Base-by-base conservation (phyloP, 2,329 filamentous ascomycete genomes). In the Triangularia setosa region DNA sequence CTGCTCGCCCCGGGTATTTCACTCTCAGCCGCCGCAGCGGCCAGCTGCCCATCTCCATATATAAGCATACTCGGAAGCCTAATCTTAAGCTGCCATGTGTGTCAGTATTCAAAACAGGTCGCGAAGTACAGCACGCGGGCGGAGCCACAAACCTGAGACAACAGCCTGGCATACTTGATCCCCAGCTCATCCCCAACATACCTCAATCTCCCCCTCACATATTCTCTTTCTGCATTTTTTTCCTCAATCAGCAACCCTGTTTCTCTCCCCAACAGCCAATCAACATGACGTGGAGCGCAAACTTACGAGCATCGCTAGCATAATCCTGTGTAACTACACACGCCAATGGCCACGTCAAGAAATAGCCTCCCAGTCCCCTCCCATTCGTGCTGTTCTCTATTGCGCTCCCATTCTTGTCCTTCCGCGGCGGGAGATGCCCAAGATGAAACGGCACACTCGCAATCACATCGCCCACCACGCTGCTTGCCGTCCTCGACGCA, bases 31-130 rank as follows among this genome's bases (percentile, higher is more conserved):
- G 79, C 80, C 2, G 79, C 78, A 57, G 75, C 76, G 1, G 79
- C 77, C 76, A 84, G 78, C 9, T 84, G 73, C 4, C 78, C 78
- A 69, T 87, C 84, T 35, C 81, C 76, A 27, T 79, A 80, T 72
- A 88, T 87, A 66, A 87, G 78, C 85, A 88, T 87, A 0, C 84
- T 87, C 1, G 86, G 86, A 18, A 87, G 78, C 24, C 86, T 83
- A 60, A 87, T 7, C 4, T 48, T 21, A 8, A 48, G n/a, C 40
- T 48, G 11, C 21, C 74, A 71, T 84, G 80, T 60, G 87, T 78
- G 84, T 87, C 58, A 16, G 18, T 2, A 6, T 12, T 3, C 6
- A 4, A 5, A 48, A 28, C 4, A 28, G 44, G 58, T 12, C 62
- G 60, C 12, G 18, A 14, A 23, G 27, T 12, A 12, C 16, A 6